Base-by-base conservation (phyloP, 345 rosid species). In the Rhizophora mangle region DNA sequence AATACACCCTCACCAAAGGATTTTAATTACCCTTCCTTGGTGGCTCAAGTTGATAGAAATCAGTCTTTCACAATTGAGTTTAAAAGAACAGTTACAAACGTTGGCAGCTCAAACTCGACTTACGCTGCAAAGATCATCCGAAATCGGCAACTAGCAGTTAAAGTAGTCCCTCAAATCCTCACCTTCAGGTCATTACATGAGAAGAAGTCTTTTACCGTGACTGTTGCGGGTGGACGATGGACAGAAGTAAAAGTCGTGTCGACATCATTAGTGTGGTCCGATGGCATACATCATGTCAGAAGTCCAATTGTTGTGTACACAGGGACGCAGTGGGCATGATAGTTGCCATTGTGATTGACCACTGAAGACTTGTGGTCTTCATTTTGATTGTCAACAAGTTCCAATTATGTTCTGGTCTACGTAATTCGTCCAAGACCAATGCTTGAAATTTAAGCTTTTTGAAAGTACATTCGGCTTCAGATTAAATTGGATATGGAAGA, bases 21-120 rank as follows among this genome's bases (percentile, higher is more conserved):
- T 74, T 61, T 80, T 54, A 83, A 82, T 68, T 80, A 79, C 62
- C 87, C 85, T 55, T 75, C 85, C 36, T 70, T 83, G 76, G 0
- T 79, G 1, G 75, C 80, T 63, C 55, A 59, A 46, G 49, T 83
- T 51, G 8, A 31, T 27, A 2, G 36, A 9, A 30, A 70, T 0
- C 61, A 63, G 32, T 11, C 76, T 18, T 75, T 79, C 30, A 60
- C 58, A 15, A 9, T 79, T 60, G 62, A 59, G 20, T 85, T 77
- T 60, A 29, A 31, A 1, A 75, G 84, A 75, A 74, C 81, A 1
- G 81, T 75, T 26, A 85, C 84, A 3, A 84, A 77, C 7, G 75
- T 77, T 53, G 83, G 85, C 24, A 20, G 18, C 6, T 56, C 66
- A 1, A 69, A 64, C 60, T 75, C 82, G 1, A 62, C 52, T 36